Evolutionary conservation across 2,329 filamentous ascomycete genomes (phyloP), one percentile per base, ranked within the genome.

Genomic region (Seiridium cupressi): DNA sequence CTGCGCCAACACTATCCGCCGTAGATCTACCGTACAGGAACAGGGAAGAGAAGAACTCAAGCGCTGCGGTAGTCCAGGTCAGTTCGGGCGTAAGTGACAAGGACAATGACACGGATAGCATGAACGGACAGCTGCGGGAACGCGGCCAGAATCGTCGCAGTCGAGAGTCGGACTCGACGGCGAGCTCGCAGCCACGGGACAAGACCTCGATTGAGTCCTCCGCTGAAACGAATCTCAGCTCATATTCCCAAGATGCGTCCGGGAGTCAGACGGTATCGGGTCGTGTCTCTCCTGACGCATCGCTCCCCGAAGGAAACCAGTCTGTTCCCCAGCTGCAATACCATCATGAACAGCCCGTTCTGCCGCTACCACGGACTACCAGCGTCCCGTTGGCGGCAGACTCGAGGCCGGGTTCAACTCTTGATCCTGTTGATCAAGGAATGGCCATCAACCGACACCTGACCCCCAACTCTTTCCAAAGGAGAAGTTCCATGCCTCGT

Each of bases 271-370:
- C 71, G 49, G 65, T 67, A 34, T 74, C 75, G 34, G 77, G 75
- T 38, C 75, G 77, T 60, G 76, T 73, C n/a, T 85, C 82, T 7
- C 76, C 78, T 1, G 79, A 78, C 59, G 83, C 81, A 67, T 85
- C 83, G 5, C 68, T 83, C 36, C 68, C 75, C 55, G 68, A 74
- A 5, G 76, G 73, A 58, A 76, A 71, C 63, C 75, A 78, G 58
- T 72, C 78, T 3, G 81, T 88, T 7, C 83, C 85, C 9, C 81
- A 81, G 63, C 79, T 88, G 58, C 85, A 88, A 68, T 88, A 89
- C 65, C 84, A 88, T 65, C 85, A 86, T 65, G 32, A 53, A 10
- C 79, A 81, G 55, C 71, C 79, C 1, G 77, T 11, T 13, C n/a
- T 76, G 67, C 65, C 57, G 11, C 36, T 80, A 63, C 69, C 74